These are phyloP conservation scores for Ambrosia trifida DNA, from an alignment of 129 eudicot species.

Conservation along the genomic window DNA sequence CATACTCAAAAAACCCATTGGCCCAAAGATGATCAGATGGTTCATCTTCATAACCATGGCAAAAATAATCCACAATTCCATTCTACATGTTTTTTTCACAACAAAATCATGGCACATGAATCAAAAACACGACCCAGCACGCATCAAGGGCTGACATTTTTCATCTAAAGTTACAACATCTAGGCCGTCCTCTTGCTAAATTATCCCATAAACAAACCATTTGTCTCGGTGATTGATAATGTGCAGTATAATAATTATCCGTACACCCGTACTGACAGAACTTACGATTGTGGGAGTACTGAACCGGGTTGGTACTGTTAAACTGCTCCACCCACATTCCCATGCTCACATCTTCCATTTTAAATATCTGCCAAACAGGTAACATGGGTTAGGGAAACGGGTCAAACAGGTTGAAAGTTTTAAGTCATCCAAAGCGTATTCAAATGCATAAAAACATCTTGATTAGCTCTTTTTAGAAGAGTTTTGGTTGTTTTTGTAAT, in stretches of 20 bases:
- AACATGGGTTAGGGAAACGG: neutral
- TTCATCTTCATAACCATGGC: constrained; percentile 30
- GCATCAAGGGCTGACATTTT: neutral
- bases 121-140: neutral
- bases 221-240: constrained; percentile 93
- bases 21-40: constrained; percentile 22
- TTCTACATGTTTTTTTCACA: constrained; percentile 24
- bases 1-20: constrained; percentile 25
- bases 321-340: constrained; percentile 98
- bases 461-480: neutral
- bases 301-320: constrained; percentile 65
- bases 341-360: constrained; percentile 99
- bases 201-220: constrained; percentile 94
- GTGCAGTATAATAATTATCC: constrained; percentile 83
- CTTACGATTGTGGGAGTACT: constrained; percentile 75
- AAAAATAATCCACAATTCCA: constrained; percentile 19
- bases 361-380: constrained; percentile 59
- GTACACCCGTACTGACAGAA: constrained; percentile 91
- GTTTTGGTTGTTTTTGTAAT: neutral
- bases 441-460: constrained; percentile 11
- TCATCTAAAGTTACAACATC: constrained; percentile 69
- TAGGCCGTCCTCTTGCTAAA: constrained; percentile 66
- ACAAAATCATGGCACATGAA: constrained; percentile 24
- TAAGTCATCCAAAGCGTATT: neutral
- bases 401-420: neutral